Evolutionary conservation across 805 yeast genomes (phyloP), one percentile per base, ranked within the genome.

Genomic region (Vanderwaltozyma verrucispora): DNA sequence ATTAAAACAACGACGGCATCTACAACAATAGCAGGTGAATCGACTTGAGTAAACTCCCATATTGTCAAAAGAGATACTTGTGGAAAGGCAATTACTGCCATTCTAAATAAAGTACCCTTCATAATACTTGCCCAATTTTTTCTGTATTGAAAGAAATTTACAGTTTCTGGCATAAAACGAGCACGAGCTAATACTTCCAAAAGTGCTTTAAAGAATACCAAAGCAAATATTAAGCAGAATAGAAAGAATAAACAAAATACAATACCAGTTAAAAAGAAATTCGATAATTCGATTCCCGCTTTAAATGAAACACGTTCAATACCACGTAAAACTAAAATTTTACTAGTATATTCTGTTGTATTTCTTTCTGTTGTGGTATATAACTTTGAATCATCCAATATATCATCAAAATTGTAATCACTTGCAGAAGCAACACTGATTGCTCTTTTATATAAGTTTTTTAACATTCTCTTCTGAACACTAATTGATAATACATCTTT

Each of bases 261-360:
- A 30, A 86, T 74, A 38, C 88, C 85, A 0, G 98, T 92, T 64
- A 88, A 67, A 60, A 87, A 92, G 40, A 92, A 60, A 53, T 76
- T 78, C 18, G 96, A 80, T 47, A 89, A 71, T 62, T 92, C 98
- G 48, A 92, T 88, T 16, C 74, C 73, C 10, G 95, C 84, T 49
- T 80, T 62, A 56, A 67, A 92, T 0, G 96, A 78, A 6, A 89
- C 96, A 64, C 98, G 78, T 60, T 86, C 85, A 43, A 92, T 80
- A 48, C 98, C 98, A 55, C 95, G 75, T 37, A 92, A 64, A 28
- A 89, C 78, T 50, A 92, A 68, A 30, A 86, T 85, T 51, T 80
- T 82, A 5, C 80, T 64, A 2, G 80, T 62, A 33, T 80, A 60
- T 29, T 71, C 60, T 29, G 71, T 64, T 3, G 71, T 57, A 42